A percentile compares a stretch with the other conserved stretches of the same genome.
Evolutionary conservation across 1,284 basidiomycete species (phyloP).

Genomic region (Abortiporus biennis): DNA sequence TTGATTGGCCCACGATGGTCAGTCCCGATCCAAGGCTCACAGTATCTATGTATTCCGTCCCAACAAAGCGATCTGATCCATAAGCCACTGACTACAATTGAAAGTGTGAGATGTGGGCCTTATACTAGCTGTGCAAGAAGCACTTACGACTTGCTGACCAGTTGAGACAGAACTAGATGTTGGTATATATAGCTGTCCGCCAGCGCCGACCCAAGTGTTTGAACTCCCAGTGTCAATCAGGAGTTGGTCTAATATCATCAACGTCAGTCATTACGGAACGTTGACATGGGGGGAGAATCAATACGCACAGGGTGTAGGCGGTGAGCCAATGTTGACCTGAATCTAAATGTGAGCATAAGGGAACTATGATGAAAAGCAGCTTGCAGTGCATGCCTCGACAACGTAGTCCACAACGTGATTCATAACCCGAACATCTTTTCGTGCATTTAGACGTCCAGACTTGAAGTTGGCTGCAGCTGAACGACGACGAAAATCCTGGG

Average conservation of each 20-base stretch:
- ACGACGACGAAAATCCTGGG: not conserved
- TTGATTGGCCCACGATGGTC: conserved; percentile 33
- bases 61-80: conserved; percentile 47
- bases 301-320: not conserved
- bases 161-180: conserved; percentile 41
- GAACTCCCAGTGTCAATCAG: conserved; percentile 33
- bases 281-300: not conserved
- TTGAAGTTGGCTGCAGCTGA: not conserved
- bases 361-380: not conserved
- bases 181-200: conserved; percentile 32
- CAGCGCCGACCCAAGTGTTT: conserved; percentile 65
- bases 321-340: not conserved
- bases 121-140: no score
- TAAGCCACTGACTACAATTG: conserved; percentile 41
- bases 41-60: conserved; percentile 17
- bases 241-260: conserved; percentile 21
- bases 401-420: not conserved
- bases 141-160: conserved; percentile 32
- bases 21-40: conserved; percentile 17
- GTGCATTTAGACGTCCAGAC: not conserved
- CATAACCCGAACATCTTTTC: not conserved
- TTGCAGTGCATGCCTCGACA: not conserved
- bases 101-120: not conserved
- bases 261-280: not conserved
- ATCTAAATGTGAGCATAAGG: not conserved